Evolutionary conservation across 1,139 yeast genomes (phyloP), one percentile per base, ranked within the genome.

Genomic region (Hemisphaericaspora xylanilytica): DNA sequence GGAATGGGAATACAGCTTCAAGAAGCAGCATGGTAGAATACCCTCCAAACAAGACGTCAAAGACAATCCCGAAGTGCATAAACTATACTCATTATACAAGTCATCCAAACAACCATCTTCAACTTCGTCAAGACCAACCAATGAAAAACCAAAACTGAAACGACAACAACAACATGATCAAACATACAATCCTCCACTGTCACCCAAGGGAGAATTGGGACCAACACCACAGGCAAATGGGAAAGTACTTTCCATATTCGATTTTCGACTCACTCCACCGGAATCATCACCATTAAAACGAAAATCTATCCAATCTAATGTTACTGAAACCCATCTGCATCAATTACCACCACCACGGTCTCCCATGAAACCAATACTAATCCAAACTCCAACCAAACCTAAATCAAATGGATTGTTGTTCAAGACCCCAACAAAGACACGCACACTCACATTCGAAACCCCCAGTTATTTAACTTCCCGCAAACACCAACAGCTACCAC

Each of bases 141-240:
- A 34, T 4, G 20, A 34, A 32, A 10, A 25, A 11, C 3, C 30
- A 1, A 34, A 37, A 17, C 24, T 36, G 28, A 17, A 31, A 17
- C 33, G 43, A 5, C 38, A 38, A 5, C 38, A 38, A 12, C 44
- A 48, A 1, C 41, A 50, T 6, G 41, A 41, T 26, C 22, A 17
- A 37, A 35, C 8, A 27, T 36, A 7, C 31, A 49, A 2, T 12
- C 17, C n/a, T 31, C 35, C 35, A 16, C 28, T n/a, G 28, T 32
- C 31, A 3, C 40, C 46, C 2, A 28, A 21, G 12, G 44, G 41
- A 1, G 82, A 78, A 45, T 55, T 83, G 13, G 90, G 90, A 0
- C 92, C 92, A 0, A 84, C 92, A 0, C 92, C 92, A 0, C 90
- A 83, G 47, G 70, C 84, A 8, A 72, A 80, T 43, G 92, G 92